A percentile compares a stretch with the other conserved stretches of the same genome.
These are phyloP conservation scores for Prunus yedoensis DNA, from an alignment of 331 rosid genomes.

Conservation along the genomic window DNA sequence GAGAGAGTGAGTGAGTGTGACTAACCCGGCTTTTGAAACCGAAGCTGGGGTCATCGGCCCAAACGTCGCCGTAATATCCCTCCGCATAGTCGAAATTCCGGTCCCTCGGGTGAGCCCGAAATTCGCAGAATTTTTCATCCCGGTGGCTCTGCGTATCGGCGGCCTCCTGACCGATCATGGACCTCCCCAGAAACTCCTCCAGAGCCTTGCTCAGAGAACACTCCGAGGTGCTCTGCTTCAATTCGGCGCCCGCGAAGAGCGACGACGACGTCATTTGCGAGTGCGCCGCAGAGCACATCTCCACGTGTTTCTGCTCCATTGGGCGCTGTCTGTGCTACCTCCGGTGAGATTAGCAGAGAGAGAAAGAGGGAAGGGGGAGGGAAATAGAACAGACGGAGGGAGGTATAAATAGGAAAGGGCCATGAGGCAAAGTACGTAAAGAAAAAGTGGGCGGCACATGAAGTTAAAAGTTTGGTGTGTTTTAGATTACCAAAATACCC, in stretches of 20 bases:
- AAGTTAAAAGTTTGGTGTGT: constrained; percentile 29
- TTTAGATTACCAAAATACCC: constrained; percentile 33
- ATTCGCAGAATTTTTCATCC: constrained; percentile 19
- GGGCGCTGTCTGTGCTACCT: background rate
- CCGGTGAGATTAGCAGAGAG: constrained; percentile 11
- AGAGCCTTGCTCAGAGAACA: constrained; percentile 39
- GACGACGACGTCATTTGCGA: constrained; percentile 22
- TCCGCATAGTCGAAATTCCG: constrained; percentile 26
- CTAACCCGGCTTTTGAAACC: constrained; percentile 50
- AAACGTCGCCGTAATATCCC: constrained; percentile 22
- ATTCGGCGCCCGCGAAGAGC: background rate
- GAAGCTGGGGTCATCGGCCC: constrained; percentile 27
- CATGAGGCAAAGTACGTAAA: constrained; percentile 1
- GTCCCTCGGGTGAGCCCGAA: constrained; percentile 19
- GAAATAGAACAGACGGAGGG: background rate
- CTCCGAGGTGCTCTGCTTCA: constrained; percentile 51
- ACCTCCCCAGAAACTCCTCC: constrained; percentile 26
- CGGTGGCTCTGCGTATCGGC: background rate
- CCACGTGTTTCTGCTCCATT: constrained; percentile 31
- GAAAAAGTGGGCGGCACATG: constrained; percentile 50
- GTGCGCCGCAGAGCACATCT: constrained; percentile 7
- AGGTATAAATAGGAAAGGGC: constrained; percentile 38
- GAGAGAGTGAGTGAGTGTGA: constrained; percentile 3
- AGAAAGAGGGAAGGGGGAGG: constrained; percentile 39
- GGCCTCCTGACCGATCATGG: background rate